Conservation (phyloP, 202 grass and related monocot species). For the Panicum hallii region DNA sequence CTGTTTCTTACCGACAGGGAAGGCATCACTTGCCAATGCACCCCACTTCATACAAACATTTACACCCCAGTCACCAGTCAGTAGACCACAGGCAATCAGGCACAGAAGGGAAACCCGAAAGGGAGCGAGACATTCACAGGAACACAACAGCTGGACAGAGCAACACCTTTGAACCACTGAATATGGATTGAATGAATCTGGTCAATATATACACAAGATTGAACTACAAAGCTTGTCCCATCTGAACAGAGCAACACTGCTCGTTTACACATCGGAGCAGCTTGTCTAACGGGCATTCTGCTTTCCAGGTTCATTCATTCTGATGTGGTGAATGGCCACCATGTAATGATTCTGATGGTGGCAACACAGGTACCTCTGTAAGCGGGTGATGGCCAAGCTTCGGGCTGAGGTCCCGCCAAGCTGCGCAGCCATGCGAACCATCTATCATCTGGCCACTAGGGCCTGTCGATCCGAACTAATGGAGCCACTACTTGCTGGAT, state of each 20-base stretch:
- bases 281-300: conserved; percentile 34
- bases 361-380: conserved; percentile 1
- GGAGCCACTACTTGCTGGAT: conserved; percentile 36
- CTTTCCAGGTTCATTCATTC: conserved; percentile 61
- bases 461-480: conserved; percentile 18
- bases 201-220: conserved; percentile 56
- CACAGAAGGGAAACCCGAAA: neutral
- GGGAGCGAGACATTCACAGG: neutral
- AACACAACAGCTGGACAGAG: neutral
- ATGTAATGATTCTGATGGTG: conserved; percentile 14
- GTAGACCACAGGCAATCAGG: conserved; percentile 5
- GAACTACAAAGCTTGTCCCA: conserved; percentile 33
- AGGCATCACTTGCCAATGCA: neutral
- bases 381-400: neutral
- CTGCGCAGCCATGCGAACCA: conserved; percentile 25
- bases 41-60: neutral
- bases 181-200: conserved; percentile 61
- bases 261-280: conserved; percentile 56
- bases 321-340: conserved; percentile 43
- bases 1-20: neutral
- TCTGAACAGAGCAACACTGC: conserved; percentile 38
- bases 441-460: conserved; percentile 14
- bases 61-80: neutral
- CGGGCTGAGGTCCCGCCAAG: conserved; percentile 5
- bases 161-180: conserved; percentile 44